These are phyloP conservation scores for Byssoonygena ceratinophila DNA, from an alignment of 2,329 filamentous ascomycete genomes.

Conservation along the genomic window DNA sequence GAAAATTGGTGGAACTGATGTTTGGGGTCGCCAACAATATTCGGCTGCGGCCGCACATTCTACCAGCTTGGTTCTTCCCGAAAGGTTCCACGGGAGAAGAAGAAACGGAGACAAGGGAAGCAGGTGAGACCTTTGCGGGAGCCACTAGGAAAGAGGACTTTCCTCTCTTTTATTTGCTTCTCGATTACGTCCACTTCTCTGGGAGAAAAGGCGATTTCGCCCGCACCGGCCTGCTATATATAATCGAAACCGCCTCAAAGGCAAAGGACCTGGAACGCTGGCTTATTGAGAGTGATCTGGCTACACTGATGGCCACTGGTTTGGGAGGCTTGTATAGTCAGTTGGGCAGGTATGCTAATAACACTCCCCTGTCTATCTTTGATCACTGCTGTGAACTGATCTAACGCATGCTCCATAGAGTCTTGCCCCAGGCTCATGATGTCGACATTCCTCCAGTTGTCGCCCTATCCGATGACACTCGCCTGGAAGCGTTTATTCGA, in stretches of 20 bases:
- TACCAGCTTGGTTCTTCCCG: slow-evolving; percentile 83
- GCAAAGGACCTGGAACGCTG: slow-evolving; percentile 79
- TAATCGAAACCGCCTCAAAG: slow-evolving; percentile 83
- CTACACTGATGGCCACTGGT: slow-evolving; percentile 93
- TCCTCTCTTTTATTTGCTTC: slow-evolving; percentile 85
- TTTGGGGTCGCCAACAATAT: slow-evolving; percentile 98
- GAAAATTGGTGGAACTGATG: slow-evolving; percentile 78
- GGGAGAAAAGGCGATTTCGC: slow-evolving; percentile 94
- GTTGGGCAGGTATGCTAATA: slow-evolving; percentile 45
- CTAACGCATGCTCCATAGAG: slow-evolving; percentile 53
- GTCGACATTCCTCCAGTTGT: slow-evolving; percentile 67
- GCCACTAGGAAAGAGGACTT: slow-evolving; percentile 86
- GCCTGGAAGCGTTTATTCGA: slow-evolving; percentile 60
- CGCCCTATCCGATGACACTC: slow-evolving; percentile 78
- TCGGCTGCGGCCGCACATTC: slow-evolving; percentile 70
- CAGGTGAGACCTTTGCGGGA: slow-evolving; percentile 62
- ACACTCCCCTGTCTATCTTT: neutral
- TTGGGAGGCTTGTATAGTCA: slow-evolving; percentile 68
- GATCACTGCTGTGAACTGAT: slow-evolving; percentile 45
- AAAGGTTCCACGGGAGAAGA: slow-evolving; percentile 32
- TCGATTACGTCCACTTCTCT: slow-evolving; percentile 94
- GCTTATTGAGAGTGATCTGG: slow-evolving; percentile 94
- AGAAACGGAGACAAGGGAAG: slow-evolving; percentile 30
- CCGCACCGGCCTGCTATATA: slow-evolving; percentile 82
- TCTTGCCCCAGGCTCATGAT: slow-evolving; percentile 64